phyloP scores from a whole-genome alignment of 2,329 filamentous ascomycete genomes.

The Colletotrichum lentis region DNA sequence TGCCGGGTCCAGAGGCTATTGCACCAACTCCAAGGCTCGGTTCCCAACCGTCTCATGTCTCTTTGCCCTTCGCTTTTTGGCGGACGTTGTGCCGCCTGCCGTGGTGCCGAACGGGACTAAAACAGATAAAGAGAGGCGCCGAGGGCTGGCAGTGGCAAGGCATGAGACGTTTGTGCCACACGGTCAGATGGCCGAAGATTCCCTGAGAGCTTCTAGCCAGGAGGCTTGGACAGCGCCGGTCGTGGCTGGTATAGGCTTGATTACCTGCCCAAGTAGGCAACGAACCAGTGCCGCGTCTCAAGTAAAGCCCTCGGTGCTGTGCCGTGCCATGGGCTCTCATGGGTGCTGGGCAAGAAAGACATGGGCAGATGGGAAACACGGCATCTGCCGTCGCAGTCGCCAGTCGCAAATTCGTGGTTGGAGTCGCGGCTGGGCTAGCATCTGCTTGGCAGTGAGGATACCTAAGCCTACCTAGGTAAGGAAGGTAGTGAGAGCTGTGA shows the following conservation, averaged over 20 bases:
- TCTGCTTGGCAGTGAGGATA: background rate
- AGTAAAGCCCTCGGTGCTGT: background rate
- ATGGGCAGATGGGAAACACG: conserved; percentile 9
- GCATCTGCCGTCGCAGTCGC: conserved; percentile 33
- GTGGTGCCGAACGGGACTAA: background rate
- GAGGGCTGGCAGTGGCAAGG: background rate
- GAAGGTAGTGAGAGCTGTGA: background rate
- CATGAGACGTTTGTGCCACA: background rate
- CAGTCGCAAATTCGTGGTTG: background rate
- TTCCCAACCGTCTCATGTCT: background rate
- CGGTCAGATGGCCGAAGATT: conserved; percentile 6
- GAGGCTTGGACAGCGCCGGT: background rate
- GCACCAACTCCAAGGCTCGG: background rate
- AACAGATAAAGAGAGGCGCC: background rate
- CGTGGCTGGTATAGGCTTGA: background rate
- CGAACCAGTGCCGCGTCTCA: background rate
- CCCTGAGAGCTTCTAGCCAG: conserved; percentile 16
- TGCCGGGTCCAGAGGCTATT: conserved; percentile 3
- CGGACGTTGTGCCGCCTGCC: conserved; percentile 18
- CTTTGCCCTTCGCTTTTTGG: background rate
- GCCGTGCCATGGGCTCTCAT: conserved; percentile 20
- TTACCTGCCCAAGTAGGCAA: background rate
- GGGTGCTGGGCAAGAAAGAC: conserved; percentile 5
- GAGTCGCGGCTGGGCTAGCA: background rate
- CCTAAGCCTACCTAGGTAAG: background rate